These are phyloP conservation scores for Rhizophora mangle DNA, from an alignment of 345 rosid species.

Conservation along the genomic window DNA sequence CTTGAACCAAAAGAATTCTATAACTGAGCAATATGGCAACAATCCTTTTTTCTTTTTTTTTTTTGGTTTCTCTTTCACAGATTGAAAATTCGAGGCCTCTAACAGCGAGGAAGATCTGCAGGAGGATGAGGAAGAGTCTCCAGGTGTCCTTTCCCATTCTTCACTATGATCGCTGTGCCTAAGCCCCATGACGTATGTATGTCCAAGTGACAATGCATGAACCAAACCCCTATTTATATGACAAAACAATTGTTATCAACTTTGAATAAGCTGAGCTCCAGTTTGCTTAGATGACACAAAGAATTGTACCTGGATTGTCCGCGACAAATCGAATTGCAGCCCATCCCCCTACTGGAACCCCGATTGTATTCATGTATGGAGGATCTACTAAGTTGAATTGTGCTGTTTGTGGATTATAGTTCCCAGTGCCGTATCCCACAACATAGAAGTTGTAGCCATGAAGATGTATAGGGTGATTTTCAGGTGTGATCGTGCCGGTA, in stretches of 20 bases:
- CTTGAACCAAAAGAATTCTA: not conserved
- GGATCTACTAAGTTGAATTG: conserved; percentile 15
- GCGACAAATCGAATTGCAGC: conserved; percentile 16
- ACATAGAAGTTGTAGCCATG: conserved; percentile 21
- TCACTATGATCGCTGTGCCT: conserved; percentile 11
- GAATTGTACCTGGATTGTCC: conserved; percentile 15
- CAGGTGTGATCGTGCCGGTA: not conserved
- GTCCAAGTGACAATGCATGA: conserved; percentile 15
- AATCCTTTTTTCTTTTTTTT: no score
- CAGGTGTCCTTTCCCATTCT: conserved; percentile 3
- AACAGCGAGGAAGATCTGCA: not conserved
- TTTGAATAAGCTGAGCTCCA: not conserved
- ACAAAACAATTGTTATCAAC: no score
- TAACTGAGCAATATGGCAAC: no score
- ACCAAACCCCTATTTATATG: conserved; percentile 13
- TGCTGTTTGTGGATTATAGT: conserved; percentile 5
- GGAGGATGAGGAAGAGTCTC: not conserved
- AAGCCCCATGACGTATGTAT: conserved; percentile 14
- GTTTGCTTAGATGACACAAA: not conserved
- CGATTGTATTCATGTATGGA: conserved; percentile 11
- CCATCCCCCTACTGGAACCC: conserved; percentile 18
- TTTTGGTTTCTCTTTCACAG: no score
- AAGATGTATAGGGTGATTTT: conserved; percentile 24
- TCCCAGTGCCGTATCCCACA: conserved; percentile 4
- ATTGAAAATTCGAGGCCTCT: no score